phyloP scores from a whole-genome alignment of 176 grass and related monocot species.

The Lolium rigidum region DNA sequence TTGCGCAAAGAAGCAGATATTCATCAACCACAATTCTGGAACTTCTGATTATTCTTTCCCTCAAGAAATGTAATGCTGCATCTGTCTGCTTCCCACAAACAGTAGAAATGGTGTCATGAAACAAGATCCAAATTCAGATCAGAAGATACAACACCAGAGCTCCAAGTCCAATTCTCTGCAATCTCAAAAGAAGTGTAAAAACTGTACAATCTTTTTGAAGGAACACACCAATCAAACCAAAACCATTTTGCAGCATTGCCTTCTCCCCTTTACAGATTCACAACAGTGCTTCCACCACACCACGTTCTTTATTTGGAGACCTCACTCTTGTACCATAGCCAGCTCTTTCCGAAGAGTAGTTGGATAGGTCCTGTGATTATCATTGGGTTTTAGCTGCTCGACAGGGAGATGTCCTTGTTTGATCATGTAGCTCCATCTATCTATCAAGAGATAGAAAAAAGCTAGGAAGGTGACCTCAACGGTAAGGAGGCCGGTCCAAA shows the following conservation, averaged over 20 bases:
- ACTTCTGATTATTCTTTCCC: background rate
- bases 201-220: constrained; percentile 49
- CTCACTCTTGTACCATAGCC: constrained; percentile 43
- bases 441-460: constrained; percentile 82
- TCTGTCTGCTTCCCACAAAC: background rate
- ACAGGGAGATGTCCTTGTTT: constrained; percentile 63
- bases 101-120: background rate
- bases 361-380: constrained; percentile 56
- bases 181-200: constrained; percentile 34
- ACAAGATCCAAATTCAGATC: background rate
- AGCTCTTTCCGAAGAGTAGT: constrained; percentile 62
- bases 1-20: background rate
- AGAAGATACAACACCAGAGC: constrained; percentile 36
- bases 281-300: background rate
- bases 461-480: constrained; percentile 70
- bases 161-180: constrained; percentile 16
- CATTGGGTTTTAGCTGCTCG: constrained; percentile 70
- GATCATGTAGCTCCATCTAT: constrained; percentile 81
- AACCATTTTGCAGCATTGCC: constrained; percentile 24
- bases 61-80: constrained; percentile 16
- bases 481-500: constrained; percentile 81
- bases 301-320: background rate
- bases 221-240: constrained; percentile 46
- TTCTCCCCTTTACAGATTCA: background rate
- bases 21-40: constrained; percentile 2